Conservation (phyloP, 2,329 filamentous ascomycete species). For the Conoideocrella luteorostrata region DNA sequence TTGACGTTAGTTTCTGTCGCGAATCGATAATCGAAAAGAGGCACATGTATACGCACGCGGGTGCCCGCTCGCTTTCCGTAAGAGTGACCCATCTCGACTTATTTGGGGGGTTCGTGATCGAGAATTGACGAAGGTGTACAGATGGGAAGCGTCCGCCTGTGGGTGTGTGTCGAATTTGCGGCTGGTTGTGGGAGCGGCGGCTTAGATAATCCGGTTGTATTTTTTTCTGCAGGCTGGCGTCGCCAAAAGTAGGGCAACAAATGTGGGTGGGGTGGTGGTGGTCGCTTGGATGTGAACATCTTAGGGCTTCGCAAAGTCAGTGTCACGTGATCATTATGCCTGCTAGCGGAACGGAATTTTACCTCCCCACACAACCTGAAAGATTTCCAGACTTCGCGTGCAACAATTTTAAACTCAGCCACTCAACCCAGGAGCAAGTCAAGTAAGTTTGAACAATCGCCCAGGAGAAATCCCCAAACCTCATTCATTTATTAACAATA, state of each 20-base stretch:
- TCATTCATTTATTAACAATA: conserved; percentile 19
- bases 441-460: conserved; percentile 26
- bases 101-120: conserved; percentile 39
- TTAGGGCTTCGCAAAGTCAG: conserved; percentile 25
- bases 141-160: conserved; percentile 24
- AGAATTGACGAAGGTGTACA: conserved; percentile 32
- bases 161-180: conserved; percentile 30
- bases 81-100: conserved; percentile 75
- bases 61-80: conserved; percentile 82
- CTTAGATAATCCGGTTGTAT: conserved; percentile 31
- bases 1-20: conserved; percentile 18
- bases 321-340: conserved; percentile 20
- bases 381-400: conserved; percentile 22
- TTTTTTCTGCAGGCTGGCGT: conserved; percentile 14
- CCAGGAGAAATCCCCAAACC: neutral
- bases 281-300: conserved; percentile 4
- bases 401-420: conserved; percentile 27
- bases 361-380: conserved; percentile 29
- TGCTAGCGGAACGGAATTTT: conserved; percentile 19
- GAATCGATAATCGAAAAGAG: conserved; percentile 19
- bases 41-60: conserved; percentile 61
- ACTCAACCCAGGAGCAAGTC: conserved; percentile 31
- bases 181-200: conserved; percentile 30
- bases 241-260: conserved; percentile 26
- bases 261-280: conserved; percentile 13